phyloP scores from a whole-genome alignment of 1,284 basidiomycete species.

The Leccinum cinnamomeum region DNA sequence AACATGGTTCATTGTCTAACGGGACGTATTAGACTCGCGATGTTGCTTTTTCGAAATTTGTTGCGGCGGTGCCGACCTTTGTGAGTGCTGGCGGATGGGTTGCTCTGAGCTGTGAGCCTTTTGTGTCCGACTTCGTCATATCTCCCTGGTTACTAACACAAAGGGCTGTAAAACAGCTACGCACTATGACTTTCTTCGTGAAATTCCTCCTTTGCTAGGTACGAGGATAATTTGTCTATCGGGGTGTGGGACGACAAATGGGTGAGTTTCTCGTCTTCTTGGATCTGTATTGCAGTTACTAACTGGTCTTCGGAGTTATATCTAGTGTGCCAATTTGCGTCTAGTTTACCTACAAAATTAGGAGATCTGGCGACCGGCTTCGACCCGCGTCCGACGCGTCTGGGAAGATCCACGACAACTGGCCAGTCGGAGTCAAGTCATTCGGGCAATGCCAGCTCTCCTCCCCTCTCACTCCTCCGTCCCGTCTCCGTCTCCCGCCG shows the following conservation, averaged over 20 bases:
- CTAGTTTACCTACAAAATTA: no score
- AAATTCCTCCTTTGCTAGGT: conserved; percentile 70
- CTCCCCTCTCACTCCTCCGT: no score
- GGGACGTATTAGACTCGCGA: conserved; percentile 40
- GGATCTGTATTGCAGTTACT: background rate
- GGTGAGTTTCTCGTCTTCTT: conserved; percentile 45
- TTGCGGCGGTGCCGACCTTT: conserved; percentile 57
- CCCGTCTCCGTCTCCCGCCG: no score
- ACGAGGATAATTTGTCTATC: conserved; percentile 65
- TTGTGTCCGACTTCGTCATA: background rate
- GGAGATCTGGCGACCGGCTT: no score
- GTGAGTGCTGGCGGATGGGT: conserved; percentile 67
- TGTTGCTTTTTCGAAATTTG: conserved; percentile 42
- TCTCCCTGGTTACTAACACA: background rate
- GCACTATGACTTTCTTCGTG: conserved; percentile 71
- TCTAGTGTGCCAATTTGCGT: conserved; percentile 18
- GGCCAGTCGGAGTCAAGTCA: no score
- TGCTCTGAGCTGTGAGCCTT: conserved; percentile 55
- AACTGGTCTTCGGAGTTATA: conserved; percentile 2
- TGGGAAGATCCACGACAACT: no score
- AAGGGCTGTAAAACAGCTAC: conserved; percentile 46
- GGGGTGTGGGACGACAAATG: conserved; percentile 84
- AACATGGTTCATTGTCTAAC: background rate
- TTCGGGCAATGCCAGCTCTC: no score
- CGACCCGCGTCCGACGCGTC: no score